Evolutionary conservation across 2,329 filamentous ascomycete genomes (phyloP).

Genomic region (Paradendryphiella salina): DNA sequence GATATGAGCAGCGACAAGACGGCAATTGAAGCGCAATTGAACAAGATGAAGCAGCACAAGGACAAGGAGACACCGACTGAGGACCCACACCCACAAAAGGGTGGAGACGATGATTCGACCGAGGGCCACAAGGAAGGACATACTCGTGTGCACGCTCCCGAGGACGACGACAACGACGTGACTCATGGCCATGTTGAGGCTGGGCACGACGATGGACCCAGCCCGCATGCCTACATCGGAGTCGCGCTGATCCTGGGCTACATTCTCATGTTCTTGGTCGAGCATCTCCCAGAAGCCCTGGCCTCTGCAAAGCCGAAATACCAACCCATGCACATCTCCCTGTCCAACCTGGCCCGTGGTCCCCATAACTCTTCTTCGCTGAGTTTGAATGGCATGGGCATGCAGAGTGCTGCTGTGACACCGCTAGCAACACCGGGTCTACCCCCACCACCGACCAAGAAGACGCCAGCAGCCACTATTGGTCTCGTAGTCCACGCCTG

Average conservation of each 20-base stretch:
- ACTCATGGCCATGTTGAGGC: slow-evolving; percentile 51
- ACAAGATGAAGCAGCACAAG: slow-evolving; percentile 30
- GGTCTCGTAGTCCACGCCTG: slow-evolving; percentile 95
- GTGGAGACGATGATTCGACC: slow-evolving; percentile 46
- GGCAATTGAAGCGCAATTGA: slow-evolving; percentile 24
- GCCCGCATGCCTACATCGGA: slow-evolving; percentile 76
- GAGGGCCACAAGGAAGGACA: slow-evolving; percentile 46
- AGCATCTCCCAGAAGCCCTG: slow-evolving; percentile 53
- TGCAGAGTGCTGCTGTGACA: slow-evolving; percentile 32
- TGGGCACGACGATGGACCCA: slow-evolving; percentile 47
- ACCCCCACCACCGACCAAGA: slow-evolving; percentile 36
- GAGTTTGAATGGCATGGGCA: slow-evolving; percentile 38
- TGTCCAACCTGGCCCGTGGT: slow-evolving; percentile 73
- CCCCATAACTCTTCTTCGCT: slow-evolving; percentile 48
- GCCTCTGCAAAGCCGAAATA: slow-evolving; percentile 62
- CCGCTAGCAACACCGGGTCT: slow-evolving; percentile 43
- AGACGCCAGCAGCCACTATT: slow-evolving; percentile 64
- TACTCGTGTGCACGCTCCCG: slow-evolving; percentile 41
- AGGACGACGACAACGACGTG: slow-evolving; percentile 45
- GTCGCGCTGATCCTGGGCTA: slow-evolving; percentile 86
- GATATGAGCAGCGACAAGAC: slow-evolving; percentile 31
- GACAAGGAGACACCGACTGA: slow-evolving; percentile 27
- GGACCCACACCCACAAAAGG: slow-evolving; percentile 38
- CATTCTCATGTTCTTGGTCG: slow-evolving; percentile 94
- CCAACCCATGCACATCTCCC: slow-evolving; percentile 79